Evolutionary conservation across 805 yeast genomes (phyloP), one percentile per base, ranked within the genome.

Genomic region (Starmerella stigmatis): DNA sequence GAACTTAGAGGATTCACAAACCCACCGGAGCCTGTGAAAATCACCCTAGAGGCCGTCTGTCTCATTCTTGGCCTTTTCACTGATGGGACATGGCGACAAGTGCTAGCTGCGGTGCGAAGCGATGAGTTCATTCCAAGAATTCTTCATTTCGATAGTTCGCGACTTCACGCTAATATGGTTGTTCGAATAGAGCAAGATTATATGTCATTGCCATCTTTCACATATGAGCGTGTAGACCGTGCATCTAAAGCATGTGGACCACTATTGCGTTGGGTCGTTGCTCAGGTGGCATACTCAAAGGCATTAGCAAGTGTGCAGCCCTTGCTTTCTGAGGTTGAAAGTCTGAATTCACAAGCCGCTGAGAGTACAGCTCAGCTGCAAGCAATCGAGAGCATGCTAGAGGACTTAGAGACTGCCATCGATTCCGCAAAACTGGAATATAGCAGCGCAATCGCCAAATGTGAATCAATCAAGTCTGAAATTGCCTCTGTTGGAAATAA

Each of bases 171-270:
- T 1, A 73, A 70, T 4, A 53, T 79, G n/a, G 64, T 85, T 27
- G 55, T 63, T 0, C 67, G 63, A 43, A 76, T 89, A 78, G 78
- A 78, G 31, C 51, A 60, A 1, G 68, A 67, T 2, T 89, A 81
- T 56, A 62, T 88, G 10, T 66, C 79, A 0, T 66, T 77, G 44
- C 73, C 78, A 0, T 80, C 75, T 42, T 88, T 74, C 59, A 84
- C 74, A 32, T 81, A 65, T 55, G 86, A 79, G 39, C 64, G 82
- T 0, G 94, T 85, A 0, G 75, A 82, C 55, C 68, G 96, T 31
- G 97, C 97, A 4, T 81, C 94, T 61, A 86, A 83, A 57, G 96
- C 96, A 0, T 86, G 96, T 65, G 97, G 96, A 0, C 97, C 97
- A 0, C 65, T 89, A 28, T 58, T 82, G 16, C 79, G 78, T 49